Conservation (phyloP, 2,329 filamentous ascomycete species). For the Colletotrichum lentis region DNA sequence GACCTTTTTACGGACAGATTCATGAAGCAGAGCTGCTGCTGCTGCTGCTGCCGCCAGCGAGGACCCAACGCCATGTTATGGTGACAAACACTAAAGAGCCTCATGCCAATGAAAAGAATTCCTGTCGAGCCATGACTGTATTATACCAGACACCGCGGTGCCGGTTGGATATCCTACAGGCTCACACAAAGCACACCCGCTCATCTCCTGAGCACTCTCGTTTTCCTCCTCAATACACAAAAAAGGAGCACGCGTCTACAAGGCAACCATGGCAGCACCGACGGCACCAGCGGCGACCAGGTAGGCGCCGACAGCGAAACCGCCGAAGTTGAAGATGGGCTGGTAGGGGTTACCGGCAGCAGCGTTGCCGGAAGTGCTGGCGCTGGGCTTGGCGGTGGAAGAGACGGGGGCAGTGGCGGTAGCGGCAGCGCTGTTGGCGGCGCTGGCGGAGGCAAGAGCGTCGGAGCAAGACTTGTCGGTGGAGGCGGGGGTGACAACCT, state of each 20-base stretch:
- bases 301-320: conserved; percentile 60
- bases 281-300: conserved; percentile 60
- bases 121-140: conserved; percentile 34
- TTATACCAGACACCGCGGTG: conserved; percentile 28
- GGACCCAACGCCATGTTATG: conserved; percentile 36
- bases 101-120: conserved; percentile 25
- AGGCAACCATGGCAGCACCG: conserved; percentile 62
- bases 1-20: conserved; percentile 24
- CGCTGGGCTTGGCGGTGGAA: conserved; percentile 43
- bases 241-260: conserved; percentile 52
- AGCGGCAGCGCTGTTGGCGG: conserved; percentile 58
- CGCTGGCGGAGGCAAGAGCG: conserved; percentile 70
- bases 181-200: conserved; percentile 24
- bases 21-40: conserved; percentile 35
- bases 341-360: conserved; percentile 48
- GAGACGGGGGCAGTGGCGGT: conserved; percentile 55
- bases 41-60: conserved; percentile 19
- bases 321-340: conserved; percentile 55
- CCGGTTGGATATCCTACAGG: conserved; percentile 35
- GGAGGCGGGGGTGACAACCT: conserved; percentile 57
- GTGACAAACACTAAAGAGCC: conserved; percentile 31
- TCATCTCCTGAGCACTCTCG: neutral
- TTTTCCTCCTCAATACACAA: conserved; percentile 24
- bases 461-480: conserved; percentile 63
- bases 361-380: conserved; percentile 32